Percentiles rank a stretch among this genome's conserved stretches.
Evolutionary conservation across 2,329 filamentous ascomycete genomes (phyloP).

Genomic region (Parafenestella ontariensis): DNA sequence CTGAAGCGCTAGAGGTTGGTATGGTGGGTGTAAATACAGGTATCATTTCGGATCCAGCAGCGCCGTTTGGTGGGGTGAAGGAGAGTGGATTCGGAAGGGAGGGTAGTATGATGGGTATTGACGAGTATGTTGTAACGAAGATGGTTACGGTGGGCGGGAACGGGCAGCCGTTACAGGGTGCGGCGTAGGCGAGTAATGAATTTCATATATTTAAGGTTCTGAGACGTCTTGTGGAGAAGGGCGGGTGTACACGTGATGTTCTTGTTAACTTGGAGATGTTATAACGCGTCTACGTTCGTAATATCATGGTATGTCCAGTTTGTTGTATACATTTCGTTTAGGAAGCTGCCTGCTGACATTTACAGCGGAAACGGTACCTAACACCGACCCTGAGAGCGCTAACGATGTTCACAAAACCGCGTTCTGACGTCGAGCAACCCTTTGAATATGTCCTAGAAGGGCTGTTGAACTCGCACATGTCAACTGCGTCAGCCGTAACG

Average conservation of each 20-base stretch:
- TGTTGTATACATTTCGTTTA: too few species aligned
- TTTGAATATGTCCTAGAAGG: neutral
- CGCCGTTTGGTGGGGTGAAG: conserved; percentile 59
- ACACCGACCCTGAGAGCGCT: neutral
- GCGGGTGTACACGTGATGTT: neutral
- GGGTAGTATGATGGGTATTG: conserved; percentile 58
- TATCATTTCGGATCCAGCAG: conserved; percentile 56
- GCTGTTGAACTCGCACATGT: too few species aligned
- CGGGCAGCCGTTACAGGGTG: conserved; percentile 62
- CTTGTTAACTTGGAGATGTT: neutral
- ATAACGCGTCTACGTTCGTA: too few species aligned
- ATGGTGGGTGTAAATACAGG: conserved; percentile 75
- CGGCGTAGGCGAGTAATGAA: neutral
- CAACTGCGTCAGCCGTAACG: too few species aligned
- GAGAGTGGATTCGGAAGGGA: conserved; percentile 60
- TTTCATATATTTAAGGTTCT: neutral
- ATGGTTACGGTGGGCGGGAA: conserved; percentile 66
- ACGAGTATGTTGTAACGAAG: conserved; percentile 58
- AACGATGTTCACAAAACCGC: neutral
- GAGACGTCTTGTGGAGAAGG: neutral
- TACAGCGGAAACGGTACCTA: neutral
- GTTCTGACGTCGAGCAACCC: neutral
- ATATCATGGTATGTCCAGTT: too few species aligned
- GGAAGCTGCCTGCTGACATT: neutral
- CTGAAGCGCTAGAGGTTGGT: conserved; percentile 76